Evolutionary conservation across 805 yeast species (phyloP), one percentile per base, ranked within the genome.

Genomic region (Starmera pachycereana): DNA sequence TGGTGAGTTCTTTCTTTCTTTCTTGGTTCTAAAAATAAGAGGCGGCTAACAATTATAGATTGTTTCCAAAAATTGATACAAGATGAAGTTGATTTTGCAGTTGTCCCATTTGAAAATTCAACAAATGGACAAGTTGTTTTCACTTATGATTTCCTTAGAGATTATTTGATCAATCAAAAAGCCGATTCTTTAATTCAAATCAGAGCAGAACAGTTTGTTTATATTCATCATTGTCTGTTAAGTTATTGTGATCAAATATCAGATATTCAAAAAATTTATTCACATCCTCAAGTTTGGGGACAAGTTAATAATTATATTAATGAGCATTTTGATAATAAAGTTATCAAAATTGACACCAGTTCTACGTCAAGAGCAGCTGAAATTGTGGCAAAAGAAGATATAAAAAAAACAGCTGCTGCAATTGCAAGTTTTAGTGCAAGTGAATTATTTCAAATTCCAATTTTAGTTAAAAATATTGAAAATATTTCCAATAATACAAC

Each of bases 281-380:
- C 96, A 4, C 98, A 90, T 60, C 97, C 98, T 2, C 98, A 90
- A 58, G 98, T 89, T 0, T 90, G 98, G 98, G 94, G 96, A 9
- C 98, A 90, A 57, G 80, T 85, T 37, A 64, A 71, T 3, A 57
- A 63, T 18, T 92, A 84, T 63, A 55, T 83, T 33, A 54, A 64
- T 14, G 46, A 39, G 12, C 38, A 43, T 46, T 45, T 63, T 32
- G 60, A 62, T 12, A 50, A 57, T 18, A 64, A 72, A 29, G 70
- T 69, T 38, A 8, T 22, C 5, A 69, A 61, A 44, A 66, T 82
- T 13, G 96, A 88, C 58, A 69, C 80, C 3, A 67, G 72, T 2
- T 86, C 96, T 0, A 90, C 97, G 0, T 81, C 96, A 0, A 74
- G 73, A 48, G 97, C 96, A 1, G 96, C 92, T 1, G 76, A 76